phyloP scores from a whole-genome alignment of 2,329 filamentous ascomycete species.

The Ascochyta viciae-villosae region DNA sequence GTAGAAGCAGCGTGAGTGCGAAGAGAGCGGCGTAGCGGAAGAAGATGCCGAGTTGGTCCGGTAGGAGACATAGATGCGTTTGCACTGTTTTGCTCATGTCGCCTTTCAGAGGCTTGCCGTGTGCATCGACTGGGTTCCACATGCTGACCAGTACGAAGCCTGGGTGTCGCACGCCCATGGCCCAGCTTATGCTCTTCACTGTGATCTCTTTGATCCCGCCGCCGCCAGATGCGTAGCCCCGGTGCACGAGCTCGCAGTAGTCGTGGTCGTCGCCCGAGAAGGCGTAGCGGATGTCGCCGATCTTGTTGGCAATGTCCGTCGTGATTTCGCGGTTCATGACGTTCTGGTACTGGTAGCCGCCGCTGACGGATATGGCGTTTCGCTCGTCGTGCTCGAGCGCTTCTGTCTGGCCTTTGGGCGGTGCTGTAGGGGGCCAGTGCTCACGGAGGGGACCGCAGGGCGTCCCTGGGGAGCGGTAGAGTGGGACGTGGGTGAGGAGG shows the following conservation, averaged over 20 bases:
- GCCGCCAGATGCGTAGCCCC: constrained; percentile 66
- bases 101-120: constrained; percentile 41
- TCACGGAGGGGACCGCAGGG: constrained; percentile 89
- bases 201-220: constrained; percentile 77
- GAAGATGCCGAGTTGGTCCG: constrained; percentile 85
- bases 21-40: constrained; percentile 76
- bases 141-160: constrained; percentile 89
- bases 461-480: constrained; percentile 82
- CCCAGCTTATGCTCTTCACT: constrained; percentile 93
- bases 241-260: constrained; percentile 90
- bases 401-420: constrained; percentile 63
- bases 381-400: constrained; percentile 67
- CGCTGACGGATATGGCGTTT: constrained; percentile 78
- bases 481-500: constrained; percentile 86
- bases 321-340: constrained; percentile 82
- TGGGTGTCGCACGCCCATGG: constrained; percentile 89
- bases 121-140: constrained; percentile 83
- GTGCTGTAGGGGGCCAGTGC: constrained; percentile 75
- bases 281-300: constrained; percentile 82
- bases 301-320: constrained; percentile 73
- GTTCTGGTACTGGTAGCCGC: constrained; percentile 96
- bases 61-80: constrained; percentile 88
- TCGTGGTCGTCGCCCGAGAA: constrained; percentile 98
- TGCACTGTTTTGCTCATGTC: constrained; percentile 70
- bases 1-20: constrained; percentile 57